A percentile compares a stretch with the other conserved stretches of the same genome.
phyloP scores from a whole-genome alignment of 495 filamentous ascomycete species.

The Emericellopsis terricola region DNA sequence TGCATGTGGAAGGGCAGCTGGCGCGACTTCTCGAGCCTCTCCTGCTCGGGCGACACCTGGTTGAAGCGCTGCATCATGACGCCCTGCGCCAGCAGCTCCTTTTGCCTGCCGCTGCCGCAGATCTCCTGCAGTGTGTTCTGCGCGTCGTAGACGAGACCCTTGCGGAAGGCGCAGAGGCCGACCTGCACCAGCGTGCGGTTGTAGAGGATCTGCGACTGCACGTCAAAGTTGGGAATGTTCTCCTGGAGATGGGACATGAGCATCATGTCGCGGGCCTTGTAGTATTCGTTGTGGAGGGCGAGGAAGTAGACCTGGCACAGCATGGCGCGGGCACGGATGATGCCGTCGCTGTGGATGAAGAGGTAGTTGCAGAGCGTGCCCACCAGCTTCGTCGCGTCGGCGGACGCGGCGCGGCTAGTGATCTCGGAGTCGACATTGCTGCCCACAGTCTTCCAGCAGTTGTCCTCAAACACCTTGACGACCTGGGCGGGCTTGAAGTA shows the following conservation, averaged over 20 bases:
- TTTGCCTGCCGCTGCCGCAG: slow-evolving; percentile 89
- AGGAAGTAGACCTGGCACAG: slow-evolving; percentile 97
- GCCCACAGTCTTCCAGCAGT: slow-evolving; percentile 74
- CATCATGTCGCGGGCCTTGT: slow-evolving; percentile 94
- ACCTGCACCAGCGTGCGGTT: slow-evolving; percentile 97
- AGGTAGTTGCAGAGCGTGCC: slow-evolving; percentile 86
- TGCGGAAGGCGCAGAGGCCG: slow-evolving; percentile 93
- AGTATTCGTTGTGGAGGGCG: slow-evolving; percentile 92
- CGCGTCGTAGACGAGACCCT: slow-evolving; percentile 89
- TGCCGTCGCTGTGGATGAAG: slow-evolving; percentile 82
- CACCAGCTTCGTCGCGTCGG: slow-evolving; percentile 56
- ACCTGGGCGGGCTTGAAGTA: slow-evolving; percentile 99
- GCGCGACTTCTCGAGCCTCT: slow-evolving; percentile 85
- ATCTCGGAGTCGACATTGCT: slow-evolving; percentile 52
- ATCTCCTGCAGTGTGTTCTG: slow-evolving; percentile 95
- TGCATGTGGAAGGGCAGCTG: slow-evolving; percentile 99
- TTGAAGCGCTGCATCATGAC: slow-evolving; percentile 94
- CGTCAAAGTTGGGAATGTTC: slow-evolving; percentile 84
- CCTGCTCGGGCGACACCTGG: slow-evolving; percentile 91
- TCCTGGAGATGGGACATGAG: slow-evolving; percentile 99
- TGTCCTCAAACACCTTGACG: slow-evolving; percentile 79
- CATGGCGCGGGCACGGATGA: slow-evolving; percentile 91
- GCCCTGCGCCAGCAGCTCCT: slow-evolving; percentile 93
- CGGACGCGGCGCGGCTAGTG: slow-evolving; percentile 46
- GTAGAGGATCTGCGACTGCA: slow-evolving; percentile 94